phyloP scores from a whole-genome alignment of 192 early-diverging fungal species.

The Backusella macrospora region DNA sequence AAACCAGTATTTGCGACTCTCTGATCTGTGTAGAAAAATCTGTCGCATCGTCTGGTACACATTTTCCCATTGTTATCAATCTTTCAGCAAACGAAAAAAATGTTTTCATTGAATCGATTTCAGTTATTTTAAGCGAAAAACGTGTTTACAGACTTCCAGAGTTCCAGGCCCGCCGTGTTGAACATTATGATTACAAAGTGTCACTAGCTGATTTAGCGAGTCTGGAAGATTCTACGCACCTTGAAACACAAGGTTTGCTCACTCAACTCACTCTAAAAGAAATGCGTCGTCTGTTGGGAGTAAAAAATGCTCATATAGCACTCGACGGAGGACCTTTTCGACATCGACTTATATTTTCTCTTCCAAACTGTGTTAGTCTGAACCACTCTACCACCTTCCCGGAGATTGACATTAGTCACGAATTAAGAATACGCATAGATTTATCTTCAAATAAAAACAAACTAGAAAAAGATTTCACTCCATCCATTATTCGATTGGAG shows the following conservation, averaged over 20 bases:
- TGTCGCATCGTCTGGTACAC: conserved; percentile 33
- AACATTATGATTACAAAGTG: conserved; percentile 23
- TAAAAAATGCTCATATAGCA: conserved; percentile 33
- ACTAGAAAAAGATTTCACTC: neutral
- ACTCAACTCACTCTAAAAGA: conserved; percentile 10
- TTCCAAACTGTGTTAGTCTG: conserved; percentile 33
- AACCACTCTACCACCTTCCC: conserved; percentile 32
- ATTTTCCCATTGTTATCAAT: conserved; percentile 25
- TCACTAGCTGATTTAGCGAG: neutral
- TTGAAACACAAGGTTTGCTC: neutral
- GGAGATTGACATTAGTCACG: conserved; percentile 34
- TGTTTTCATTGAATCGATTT: conserved; percentile 27
- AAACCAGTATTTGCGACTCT: conserved; percentile 23
- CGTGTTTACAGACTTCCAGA: conserved; percentile 35
- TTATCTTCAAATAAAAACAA: neutral
- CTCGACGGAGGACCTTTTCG: conserved; percentile 24
- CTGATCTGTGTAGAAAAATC: conserved; percentile 32
- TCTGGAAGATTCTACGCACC: neutral
- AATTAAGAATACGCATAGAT: conserved; percentile 24
- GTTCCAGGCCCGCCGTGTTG: conserved; percentile 24
- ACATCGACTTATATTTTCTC: conserved; percentile 25
- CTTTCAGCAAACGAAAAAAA: conserved; percentile 26
- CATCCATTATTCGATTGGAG: conserved; percentile 9
- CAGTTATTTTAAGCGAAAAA: conserved; percentile 27
- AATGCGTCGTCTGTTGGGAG: conserved; percentile 18